phyloP scores from a whole-genome alignment of 1,284 basidiomycete genomes.

The Ganoderma lingzhi region DNA sequence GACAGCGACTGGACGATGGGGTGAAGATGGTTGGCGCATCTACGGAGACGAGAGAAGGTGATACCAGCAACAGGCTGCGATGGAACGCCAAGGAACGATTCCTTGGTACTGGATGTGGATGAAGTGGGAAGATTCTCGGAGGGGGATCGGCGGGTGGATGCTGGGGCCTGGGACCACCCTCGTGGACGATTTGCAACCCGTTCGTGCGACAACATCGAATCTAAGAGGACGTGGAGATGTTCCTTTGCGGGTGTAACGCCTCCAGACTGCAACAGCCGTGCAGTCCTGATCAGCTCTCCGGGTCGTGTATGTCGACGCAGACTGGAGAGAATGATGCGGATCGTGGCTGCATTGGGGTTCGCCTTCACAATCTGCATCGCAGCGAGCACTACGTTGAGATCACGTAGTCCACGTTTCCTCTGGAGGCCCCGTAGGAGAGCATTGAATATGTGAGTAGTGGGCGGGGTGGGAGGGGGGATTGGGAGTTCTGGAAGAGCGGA shows the following conservation, averaged over 20 bases:
- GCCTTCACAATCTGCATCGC: slow-evolving; percentile 62
- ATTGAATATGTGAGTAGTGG: slow-evolving; percentile 65
- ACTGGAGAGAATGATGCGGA: slow-evolving; percentile 61
- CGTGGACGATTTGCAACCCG: slow-evolving; percentile 50
- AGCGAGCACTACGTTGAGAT: slow-evolving; percentile 52
- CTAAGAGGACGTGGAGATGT: slow-evolving; percentile 52
- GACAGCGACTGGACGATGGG: slow-evolving; percentile 58
- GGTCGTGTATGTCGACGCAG: slow-evolving; percentile 51
- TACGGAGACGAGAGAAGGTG: slow-evolving; percentile 41
- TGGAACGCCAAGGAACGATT: not conserved
- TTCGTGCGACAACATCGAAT: slow-evolving; percentile 53
- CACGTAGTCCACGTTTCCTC: slow-evolving; percentile 53
- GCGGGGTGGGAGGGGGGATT: slow-evolving; percentile 33
- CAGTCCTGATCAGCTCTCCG: slow-evolving; percentile 52
- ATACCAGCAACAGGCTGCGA: slow-evolving; percentile 56
- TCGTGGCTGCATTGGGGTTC: slow-evolving; percentile 58
- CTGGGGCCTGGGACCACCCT: slow-evolving; percentile 52
- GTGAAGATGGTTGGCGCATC: slow-evolving; percentile 47
- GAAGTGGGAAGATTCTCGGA: slow-evolving; percentile 34
- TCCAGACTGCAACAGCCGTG: slow-evolving; percentile 52
- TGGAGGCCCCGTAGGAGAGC: slow-evolving; percentile 60
- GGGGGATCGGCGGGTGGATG: slow-evolving; percentile 29
- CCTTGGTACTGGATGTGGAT: not conserved
- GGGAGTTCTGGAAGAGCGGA: slow-evolving; percentile 17
- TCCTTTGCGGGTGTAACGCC: slow-evolving; percentile 53